phyloP scores from a whole-genome alignment of 768 basidiomycete genomes.

The Suillus discolor region DNA sequence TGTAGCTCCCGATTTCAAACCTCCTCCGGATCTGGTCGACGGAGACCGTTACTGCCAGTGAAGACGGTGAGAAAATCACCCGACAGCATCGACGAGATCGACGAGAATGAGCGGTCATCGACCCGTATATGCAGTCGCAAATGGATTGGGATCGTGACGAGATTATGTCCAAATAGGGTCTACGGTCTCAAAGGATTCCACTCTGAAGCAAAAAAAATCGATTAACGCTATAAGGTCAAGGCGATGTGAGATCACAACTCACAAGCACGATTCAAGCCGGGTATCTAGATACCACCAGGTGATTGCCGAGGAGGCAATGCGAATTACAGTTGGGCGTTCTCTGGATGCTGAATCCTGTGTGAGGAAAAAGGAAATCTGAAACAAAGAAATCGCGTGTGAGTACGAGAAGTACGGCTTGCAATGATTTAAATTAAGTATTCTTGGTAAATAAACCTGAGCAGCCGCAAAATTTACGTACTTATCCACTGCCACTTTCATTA shows the following conservation, averaged over 20 bases:
- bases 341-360: neutral
- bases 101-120: slow-evolving; percentile 47
- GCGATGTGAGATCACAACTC: slow-evolving; percentile 6
- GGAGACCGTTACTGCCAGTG: neutral
- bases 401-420: slow-evolving; percentile 31
- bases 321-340: neutral
- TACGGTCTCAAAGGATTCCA: no score
- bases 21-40: slow-evolving; percentile 45
- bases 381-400: neutral
- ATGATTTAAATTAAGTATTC: slow-evolving; percentile 28
- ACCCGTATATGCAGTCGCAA: slow-evolving; percentile 49
- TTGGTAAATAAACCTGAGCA: slow-evolving; percentile 37
- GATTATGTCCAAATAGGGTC: no score
- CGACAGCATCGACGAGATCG: slow-evolving; percentile 57
- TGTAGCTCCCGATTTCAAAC: neutral
- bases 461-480: slow-evolving; percentile 39
- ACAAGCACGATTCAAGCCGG: slow-evolving; percentile 20
- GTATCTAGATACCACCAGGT: neutral
- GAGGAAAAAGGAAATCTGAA: neutral
- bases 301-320: neutral
- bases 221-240: slow-evolving; percentile 22
- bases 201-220: slow-evolving; percentile 19
- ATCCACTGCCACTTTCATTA: slow-evolving; percentile 38
- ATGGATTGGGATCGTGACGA: slow-evolving; percentile 22
- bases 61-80: slow-evolving; percentile 12